A percentile compares a stretch with the other conserved stretches of the same genome.
Evolutionary conservation across 352 stramenopile genomes (phyloP).

Genomic region (Globisporangium spinosum): DNA sequence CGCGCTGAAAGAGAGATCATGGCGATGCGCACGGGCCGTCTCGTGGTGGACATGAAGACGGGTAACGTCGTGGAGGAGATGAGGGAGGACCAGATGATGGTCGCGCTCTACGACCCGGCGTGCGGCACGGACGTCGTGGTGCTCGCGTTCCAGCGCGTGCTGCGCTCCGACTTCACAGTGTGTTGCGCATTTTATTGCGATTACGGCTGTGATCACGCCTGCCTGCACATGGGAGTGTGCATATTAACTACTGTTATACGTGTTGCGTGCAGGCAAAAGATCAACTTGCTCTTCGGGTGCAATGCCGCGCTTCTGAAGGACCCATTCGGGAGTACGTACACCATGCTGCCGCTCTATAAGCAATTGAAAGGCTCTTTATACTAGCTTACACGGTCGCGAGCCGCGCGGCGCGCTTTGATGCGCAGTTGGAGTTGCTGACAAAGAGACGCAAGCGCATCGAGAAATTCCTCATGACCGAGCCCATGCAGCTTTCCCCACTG

Average conservation of each 20-base stretch:
- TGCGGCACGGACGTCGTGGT: constrained; percentile 29
- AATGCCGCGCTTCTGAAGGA: constrained; percentile 62
- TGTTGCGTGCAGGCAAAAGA: constrained; percentile 27
- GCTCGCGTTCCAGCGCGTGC: constrained; percentile 42
- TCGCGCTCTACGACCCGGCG: constrained; percentile 48
- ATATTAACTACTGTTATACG: neutral
- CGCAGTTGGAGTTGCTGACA: constrained; percentile 33
- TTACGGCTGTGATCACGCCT: neutral
- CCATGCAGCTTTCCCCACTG: constrained; percentile 38
- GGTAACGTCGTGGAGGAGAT: constrained; percentile 66
- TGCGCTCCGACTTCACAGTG: constrained; percentile 60
- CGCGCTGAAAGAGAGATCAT: constrained; percentile 17
- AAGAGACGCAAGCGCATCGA: constrained; percentile 37
- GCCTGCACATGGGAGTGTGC: neutral
- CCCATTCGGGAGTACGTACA: constrained; percentile 51
- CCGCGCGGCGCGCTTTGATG: constrained; percentile 37
- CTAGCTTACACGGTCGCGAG: constrained; percentile 20
- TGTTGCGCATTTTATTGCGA: constrained; percentile 15
- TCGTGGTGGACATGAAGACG: constrained; percentile 49
- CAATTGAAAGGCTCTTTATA: neutral
- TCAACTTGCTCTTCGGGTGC: constrained; percentile 63
- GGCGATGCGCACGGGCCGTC: constrained; percentile 50
- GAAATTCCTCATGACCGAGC: constrained; percentile 53
- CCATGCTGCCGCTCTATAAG: neutral
- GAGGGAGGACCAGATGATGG: constrained; percentile 63